Percentiles rank a stretch among this genome's conserved stretches.
These are phyloP conservation scores for Mucor racemosus DNA, from an alignment of 371 early-diverging fungal species.

Conservation along the genomic window DNA sequence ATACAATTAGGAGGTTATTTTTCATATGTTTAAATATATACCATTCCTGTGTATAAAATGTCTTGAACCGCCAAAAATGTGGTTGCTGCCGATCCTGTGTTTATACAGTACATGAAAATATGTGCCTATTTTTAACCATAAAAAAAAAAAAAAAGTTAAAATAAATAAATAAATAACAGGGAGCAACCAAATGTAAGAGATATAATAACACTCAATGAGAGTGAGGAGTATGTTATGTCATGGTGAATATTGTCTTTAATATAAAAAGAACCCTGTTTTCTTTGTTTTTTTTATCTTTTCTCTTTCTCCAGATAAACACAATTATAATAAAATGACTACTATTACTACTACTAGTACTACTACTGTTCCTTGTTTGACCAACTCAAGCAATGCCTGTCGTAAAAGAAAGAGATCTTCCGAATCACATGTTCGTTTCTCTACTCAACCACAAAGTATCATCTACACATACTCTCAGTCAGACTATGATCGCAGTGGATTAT, in stretches of 20 bases:
- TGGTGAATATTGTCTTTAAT: background rate
- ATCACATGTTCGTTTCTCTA: conserved; percentile 43
- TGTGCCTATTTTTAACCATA: conserved; percentile 1
- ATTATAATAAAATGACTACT: background rate
- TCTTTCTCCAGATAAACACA: background rate
- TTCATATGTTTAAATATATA: background rate
- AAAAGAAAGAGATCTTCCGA: conserved; percentile 26
- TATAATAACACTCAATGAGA: background rate
- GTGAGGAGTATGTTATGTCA: conserved; percentile 2
- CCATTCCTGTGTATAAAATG: background rate
- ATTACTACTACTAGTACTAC: background rate
- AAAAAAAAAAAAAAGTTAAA: background rate
- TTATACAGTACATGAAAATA: background rate
- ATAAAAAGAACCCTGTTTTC: background rate
- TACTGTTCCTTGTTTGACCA: background rate
- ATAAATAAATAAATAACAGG: background rate
- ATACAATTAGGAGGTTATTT: too few species aligned
- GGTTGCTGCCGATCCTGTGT: background rate
- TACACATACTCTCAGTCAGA: conserved; percentile 51
- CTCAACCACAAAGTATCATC: conserved; percentile 36
- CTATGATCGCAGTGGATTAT: conserved; percentile 49
- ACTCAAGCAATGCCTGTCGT: background rate
- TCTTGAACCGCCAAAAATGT: conserved; percentile 7
- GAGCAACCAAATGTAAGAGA: conserved; percentile 2
- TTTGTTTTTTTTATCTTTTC: background rate